Evolutionary conservation across 176 grass and related monocot genomes (phyloP).

Genomic region (Avena atlantica): DNA sequence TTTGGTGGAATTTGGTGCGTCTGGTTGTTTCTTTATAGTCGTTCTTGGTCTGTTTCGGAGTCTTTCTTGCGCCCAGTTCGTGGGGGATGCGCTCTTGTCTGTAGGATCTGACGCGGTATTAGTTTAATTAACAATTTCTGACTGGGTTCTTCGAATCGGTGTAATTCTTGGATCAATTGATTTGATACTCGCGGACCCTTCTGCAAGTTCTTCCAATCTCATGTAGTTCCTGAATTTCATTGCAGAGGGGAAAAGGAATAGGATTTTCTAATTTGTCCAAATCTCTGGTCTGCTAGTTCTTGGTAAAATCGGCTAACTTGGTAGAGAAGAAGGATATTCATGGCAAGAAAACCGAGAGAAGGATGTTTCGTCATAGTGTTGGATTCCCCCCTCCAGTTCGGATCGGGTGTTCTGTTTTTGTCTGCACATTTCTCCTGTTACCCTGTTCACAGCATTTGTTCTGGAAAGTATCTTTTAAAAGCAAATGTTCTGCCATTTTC

Average conservation of each 20-base stretch:
- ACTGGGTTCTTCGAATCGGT: neutral
- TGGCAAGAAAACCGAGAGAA: conserved; percentile 1
- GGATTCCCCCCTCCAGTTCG: neutral
- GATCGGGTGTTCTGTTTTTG: neutral
- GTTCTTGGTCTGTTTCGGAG: neutral
- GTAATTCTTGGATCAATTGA: neutral
- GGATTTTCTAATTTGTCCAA: neutral
- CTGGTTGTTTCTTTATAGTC: neutral
- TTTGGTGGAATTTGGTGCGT: neutral
- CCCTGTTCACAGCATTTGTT: neutral
- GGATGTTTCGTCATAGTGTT: neutral
- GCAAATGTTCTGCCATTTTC: neutral
- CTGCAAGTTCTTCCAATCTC: neutral
- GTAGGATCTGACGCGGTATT: neutral
- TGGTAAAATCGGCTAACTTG: neutral
- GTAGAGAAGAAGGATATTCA: neutral
- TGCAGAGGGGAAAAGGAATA: neutral
- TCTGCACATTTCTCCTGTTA: neutral
- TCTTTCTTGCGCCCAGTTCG: neutral
- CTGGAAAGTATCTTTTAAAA: neutral
- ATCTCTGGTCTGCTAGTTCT: neutral
- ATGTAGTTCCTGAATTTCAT: neutral
- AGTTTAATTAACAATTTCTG: neutral
- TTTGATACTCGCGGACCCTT: neutral
- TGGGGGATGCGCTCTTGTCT: neutral